A percentile compares a stretch with the other conserved stretches of the same genome.
These are phyloP conservation scores for Raphanus raphanistrum DNA, from an alignment of 345 rosid species.

Conservation along the genomic window DNA sequence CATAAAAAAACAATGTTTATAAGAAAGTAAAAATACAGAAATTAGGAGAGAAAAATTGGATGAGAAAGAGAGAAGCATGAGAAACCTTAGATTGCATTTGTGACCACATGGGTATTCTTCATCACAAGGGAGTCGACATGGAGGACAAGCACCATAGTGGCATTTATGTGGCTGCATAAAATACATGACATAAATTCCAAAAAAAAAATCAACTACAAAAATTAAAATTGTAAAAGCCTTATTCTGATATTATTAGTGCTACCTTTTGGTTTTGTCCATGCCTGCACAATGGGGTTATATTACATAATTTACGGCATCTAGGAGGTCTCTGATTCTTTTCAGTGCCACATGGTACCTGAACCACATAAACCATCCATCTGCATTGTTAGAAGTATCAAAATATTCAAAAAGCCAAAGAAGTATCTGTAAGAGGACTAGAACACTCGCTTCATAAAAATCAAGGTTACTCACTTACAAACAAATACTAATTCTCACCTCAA, in stretches of 20 bases:
- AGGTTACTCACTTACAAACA: background rate
- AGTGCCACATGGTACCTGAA: conserved; percentile 96
- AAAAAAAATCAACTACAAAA: background rate
- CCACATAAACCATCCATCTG: conserved; percentile 15
- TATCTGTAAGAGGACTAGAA: background rate
- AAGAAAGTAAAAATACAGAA: background rate
- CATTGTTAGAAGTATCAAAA: background rate
- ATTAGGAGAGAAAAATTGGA: conserved; percentile 9
- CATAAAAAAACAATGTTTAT: background rate
- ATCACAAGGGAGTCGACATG: conserved; percentile 71
- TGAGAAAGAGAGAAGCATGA: background rate
- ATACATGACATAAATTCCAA: conserved; percentile 7
- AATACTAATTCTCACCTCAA: conserved; percentile 65
- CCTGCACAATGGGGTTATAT: conserved; percentile 62
- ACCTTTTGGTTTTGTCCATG: conserved; percentile 76
- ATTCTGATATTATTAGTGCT: conserved; percentile 24
- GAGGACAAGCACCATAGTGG: conserved; percentile 93
- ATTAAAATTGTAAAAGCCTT: background rate
- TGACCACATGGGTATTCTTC: conserved; percentile 90
- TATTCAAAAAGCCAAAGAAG: background rate
- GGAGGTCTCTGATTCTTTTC: conserved; percentile 92
- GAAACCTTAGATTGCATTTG: conserved; percentile 75
- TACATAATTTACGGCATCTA: conserved; percentile 74
- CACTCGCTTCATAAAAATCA: background rate
- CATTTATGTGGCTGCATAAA: conserved; percentile 78